Percentiles rank a stretch among this genome's conserved stretches.
These are phyloP conservation scores for Pachyrhizus erosus DNA, from an alignment of 306 rosid genomes.

Conservation along the genomic window DNA sequence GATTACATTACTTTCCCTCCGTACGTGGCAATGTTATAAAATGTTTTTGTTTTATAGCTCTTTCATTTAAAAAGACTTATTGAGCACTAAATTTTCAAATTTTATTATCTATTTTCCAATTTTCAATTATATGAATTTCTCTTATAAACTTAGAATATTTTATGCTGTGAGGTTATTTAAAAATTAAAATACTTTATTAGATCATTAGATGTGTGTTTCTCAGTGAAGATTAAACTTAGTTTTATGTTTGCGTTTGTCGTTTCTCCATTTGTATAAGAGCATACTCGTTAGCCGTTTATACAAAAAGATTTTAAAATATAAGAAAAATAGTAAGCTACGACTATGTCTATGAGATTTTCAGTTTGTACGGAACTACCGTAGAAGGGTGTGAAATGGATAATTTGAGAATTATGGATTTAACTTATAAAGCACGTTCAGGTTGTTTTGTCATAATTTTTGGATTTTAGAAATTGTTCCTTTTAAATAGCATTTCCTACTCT, in stretches of 20 bases:
- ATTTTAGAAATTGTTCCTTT: neutral
- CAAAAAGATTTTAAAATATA: neutral
- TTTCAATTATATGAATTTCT: no score
- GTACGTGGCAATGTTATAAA: no score
- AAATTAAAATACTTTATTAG: constrained; percentile 3
- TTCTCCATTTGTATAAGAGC: neutral
- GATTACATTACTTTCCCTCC: no score
- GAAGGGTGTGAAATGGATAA: neutral
- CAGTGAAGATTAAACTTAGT: constrained; percentile 30
- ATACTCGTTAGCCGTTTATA: neutral
- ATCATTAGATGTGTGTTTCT: neutral
- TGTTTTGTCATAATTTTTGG: constrained; percentile 4
- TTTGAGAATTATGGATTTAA: neutral
- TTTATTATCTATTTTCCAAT: no score
- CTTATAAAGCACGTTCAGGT: neutral
- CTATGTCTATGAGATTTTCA: neutral
- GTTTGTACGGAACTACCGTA: neutral
- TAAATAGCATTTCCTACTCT: neutral
- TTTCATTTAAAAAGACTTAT: no score
- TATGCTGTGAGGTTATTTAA: neutral
- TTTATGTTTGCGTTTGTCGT: constrained; percentile 23
- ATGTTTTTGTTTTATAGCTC: no score
- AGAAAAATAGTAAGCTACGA: neutral
- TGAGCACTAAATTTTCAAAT: no score
- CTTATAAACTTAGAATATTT: no score